Evolutionary conservation across 768 basidiomycete genomes (phyloP), one percentile per base, ranked within the genome.

Genomic region (Pholiota molesta): DNA sequence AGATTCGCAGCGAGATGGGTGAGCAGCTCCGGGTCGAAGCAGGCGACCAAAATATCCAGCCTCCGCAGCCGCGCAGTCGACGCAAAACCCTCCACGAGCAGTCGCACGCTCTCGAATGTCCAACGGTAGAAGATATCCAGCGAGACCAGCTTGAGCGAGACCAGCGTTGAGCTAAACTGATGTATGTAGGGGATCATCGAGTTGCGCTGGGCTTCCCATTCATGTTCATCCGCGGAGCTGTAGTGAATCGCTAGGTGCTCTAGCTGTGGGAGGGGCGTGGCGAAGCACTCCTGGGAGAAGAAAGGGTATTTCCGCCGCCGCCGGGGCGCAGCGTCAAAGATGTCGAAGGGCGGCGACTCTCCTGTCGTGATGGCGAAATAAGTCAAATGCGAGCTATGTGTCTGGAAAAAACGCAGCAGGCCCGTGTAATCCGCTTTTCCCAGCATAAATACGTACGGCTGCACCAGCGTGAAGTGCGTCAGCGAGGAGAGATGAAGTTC

Each of bases 401-500:
- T 56, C 19, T 52, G 47, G 23, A 73, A 63, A 28, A 73, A 49
- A 17, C 65, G 65, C 42, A 64, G 55, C 19, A 72, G 39, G 33
- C 67, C 69, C 16, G 61, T 55, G 35, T 65, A 66, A 52, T 66
- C 62, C 21, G 62, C 57, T 37, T 67, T 55, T 11, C 61, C 62
- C 6, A n/a, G n/a, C n/a, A n/a, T n/a, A n/a, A n/a, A n/a, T 64
- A 31, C 53, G 49, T 66, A 72, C 10, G 55, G 62, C 37, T 65
- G 64, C 29, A 44, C 49, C 3, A 75, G 21, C 16, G 47, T 61
- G 23, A 73, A 66, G 19, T 28, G 65, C 16, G 44, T 42, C 10
- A 73, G 65, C 10, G 40, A 62, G n/a, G 68, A 63, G 13, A 70
- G 59, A 42, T 65, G 62, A 7, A 72, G 44, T 1, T 47, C 35